phyloP scores from a whole-genome alignment of 2,329 filamentous ascomycete genomes.

The Neopestalotiopsis sp. region DNA sequence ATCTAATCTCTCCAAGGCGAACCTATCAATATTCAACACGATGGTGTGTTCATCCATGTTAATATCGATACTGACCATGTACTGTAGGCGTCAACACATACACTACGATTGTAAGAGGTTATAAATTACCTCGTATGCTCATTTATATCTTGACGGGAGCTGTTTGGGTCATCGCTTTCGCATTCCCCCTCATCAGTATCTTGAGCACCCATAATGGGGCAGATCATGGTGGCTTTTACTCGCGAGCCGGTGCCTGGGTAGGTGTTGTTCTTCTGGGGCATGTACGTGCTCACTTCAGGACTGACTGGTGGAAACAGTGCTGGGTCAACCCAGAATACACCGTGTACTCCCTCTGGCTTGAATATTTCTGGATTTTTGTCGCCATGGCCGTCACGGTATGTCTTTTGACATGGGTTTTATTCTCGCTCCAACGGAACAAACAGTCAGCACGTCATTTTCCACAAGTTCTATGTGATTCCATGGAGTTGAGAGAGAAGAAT shows the following conservation, averaged over 20 bases:
- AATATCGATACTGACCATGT: not conserved
- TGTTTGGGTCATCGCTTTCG: slow-evolving; percentile 9
- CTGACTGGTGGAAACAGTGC: slow-evolving; percentile 9
- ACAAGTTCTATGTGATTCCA: not conserved
- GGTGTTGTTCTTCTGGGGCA: not conserved
- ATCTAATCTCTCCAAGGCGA: not conserved
- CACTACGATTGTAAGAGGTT: slow-evolving; percentile 10
- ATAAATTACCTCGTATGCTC: not conserved
- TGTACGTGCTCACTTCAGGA: not conserved
- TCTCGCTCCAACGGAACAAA: slow-evolving; percentile 10
- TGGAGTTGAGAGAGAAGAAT: slow-evolving; percentile 2
- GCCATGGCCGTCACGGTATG: slow-evolving; percentile 9
- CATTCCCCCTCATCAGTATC: not conserved
- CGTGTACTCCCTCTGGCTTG: not conserved
- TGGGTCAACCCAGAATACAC: slow-evolving; percentile 14
- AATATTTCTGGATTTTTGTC: slow-evolving; percentile 18
- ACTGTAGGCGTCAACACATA: slow-evolving; percentile 14
- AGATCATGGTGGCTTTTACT: slow-evolving; percentile 15
- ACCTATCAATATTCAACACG: not conserved
- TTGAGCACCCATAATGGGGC: slow-evolving; percentile 10
- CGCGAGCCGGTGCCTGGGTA: slow-evolving; percentile 16
- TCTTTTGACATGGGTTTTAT: not conserved
- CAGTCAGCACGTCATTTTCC: slow-evolving; percentile 10
- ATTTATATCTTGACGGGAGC: slow-evolving; percentile 8
- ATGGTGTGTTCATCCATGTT: not conserved